phyloP scores from a whole-genome alignment of 768 basidiomycete species.

The Dacryopinax spathularia region DNA sequence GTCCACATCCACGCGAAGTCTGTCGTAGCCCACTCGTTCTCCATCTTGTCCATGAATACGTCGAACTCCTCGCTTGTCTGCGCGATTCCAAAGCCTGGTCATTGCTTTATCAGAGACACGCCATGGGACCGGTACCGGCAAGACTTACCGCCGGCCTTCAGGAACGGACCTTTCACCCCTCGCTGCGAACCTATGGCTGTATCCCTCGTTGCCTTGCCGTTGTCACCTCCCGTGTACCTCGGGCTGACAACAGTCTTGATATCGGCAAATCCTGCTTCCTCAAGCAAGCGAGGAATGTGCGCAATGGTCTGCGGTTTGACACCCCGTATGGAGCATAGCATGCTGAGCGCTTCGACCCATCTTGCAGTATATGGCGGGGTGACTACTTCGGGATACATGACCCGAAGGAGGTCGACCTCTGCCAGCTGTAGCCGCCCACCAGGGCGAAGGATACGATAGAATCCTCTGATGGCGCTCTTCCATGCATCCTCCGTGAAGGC shows the following conservation, averaged over 20 bases:
- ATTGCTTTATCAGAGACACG: background rate
- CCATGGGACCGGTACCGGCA: background rate
- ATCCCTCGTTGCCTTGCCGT: background rate
- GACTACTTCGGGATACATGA: background rate
- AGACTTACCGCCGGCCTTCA: background rate
- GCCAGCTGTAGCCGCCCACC: constrained; percentile 9
- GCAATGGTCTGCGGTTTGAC: background rate
- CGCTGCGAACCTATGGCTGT: background rate
- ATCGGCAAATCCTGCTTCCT: background rate
- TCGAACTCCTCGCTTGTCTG: background rate
- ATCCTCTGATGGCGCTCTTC: background rate
- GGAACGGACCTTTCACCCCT: background rate
- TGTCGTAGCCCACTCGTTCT: background rate
- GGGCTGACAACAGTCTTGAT: background rate
- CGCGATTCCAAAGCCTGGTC: background rate
- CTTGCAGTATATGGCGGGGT: background rate
- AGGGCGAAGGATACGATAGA: constrained; percentile 6
- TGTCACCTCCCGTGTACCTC: background rate
- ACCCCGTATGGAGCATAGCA: background rate
- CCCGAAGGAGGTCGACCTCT: constrained; percentile 5
- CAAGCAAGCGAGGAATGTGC: background rate
- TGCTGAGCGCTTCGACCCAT: background rate
- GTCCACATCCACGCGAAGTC: constrained; percentile 3
- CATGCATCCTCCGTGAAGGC: constrained; percentile 5
- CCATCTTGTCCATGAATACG: background rate